These are phyloP conservation scores for Phytophthora citricola DNA, from an alignment of 352 stramenopile genomes.

Conservation along the genomic window DNA sequence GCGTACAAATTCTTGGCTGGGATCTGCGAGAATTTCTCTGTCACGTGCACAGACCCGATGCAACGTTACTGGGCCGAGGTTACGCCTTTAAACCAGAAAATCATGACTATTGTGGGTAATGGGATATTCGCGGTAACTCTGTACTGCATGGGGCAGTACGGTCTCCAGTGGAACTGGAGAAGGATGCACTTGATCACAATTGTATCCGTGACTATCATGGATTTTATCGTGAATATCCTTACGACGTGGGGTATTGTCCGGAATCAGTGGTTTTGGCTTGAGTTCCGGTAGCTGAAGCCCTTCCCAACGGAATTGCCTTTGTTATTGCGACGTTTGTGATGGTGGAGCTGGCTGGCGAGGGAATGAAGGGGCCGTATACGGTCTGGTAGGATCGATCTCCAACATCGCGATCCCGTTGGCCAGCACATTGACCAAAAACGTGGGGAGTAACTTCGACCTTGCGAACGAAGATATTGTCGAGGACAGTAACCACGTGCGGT, in stretches of 20 bases:
- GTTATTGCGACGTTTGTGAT: slow-evolving; percentile 51
- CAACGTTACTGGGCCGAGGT: slow-evolving; percentile 38
- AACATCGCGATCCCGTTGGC: slow-evolving; percentile 53
- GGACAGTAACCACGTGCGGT: slow-evolving; percentile 41
- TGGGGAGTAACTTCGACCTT: slow-evolving; percentile 46
- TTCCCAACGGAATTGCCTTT: slow-evolving; percentile 47
- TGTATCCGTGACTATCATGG: slow-evolving; percentile 36
- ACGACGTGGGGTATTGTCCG: slow-evolving; percentile 47
- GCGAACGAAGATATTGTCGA: slow-evolving; percentile 47
- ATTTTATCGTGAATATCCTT: slow-evolving; percentile 38
- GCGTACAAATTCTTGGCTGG: slow-evolving; percentile 47
- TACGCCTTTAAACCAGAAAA: slow-evolving; percentile 42
- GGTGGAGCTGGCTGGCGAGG: slow-evolving; percentile 53
- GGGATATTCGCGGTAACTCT: slow-evolving; percentile 38
- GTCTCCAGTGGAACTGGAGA: slow-evolving; percentile 53
- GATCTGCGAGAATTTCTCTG: slow-evolving; percentile 49
- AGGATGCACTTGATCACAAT: slow-evolving; percentile 39
- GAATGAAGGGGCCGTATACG: slow-evolving; percentile 53
- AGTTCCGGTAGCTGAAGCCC: slow-evolving; percentile 37
- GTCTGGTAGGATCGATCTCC: slow-evolving; percentile 48
- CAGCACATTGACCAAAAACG: slow-evolving; percentile 42
- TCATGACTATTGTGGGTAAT: slow-evolving; percentile 44
- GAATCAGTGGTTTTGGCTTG: slow-evolving; percentile 60
- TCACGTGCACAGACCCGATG: slow-evolving; percentile 38
- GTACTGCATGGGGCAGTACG: slow-evolving; percentile 39